A percentile compares a stretch with the other conserved stretches of the same genome.
Conservation (phyloP, 2,329 filamentous ascomycete species). For the Trichoderma sp. region DNA sequence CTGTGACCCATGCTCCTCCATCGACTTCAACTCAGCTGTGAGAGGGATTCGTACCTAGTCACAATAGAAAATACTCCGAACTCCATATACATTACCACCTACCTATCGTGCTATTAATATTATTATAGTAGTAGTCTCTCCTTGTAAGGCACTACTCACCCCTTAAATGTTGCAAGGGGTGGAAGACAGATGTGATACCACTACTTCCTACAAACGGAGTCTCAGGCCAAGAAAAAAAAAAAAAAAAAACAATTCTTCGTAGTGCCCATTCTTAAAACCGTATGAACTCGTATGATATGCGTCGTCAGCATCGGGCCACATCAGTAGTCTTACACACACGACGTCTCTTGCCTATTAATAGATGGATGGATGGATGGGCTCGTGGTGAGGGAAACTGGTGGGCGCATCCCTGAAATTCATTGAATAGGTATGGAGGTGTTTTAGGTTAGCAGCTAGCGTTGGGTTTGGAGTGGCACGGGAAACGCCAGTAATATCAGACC, state of each 20-base stretch:
- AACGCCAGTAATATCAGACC: not conserved
- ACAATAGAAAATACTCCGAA: not conserved
- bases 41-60: not conserved
- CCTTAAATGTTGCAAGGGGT: conserved; percentile 7
- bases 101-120: not conserved
- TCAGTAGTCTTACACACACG: not conserved
- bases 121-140: not conserved
- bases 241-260: too few species aligned
- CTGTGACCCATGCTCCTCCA: not conserved
- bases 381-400: not conserved
- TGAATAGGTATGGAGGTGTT: not conserved
- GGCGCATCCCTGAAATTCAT: conserved; percentile 3
- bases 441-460: not conserved
- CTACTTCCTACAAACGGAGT: not conserved
- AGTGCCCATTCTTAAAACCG: not conserved
- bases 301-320: not conserved
- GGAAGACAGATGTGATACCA: not conserved
- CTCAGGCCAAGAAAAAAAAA: not conserved
- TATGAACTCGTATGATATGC: not conserved
- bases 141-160: not conserved
- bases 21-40: not conserved
- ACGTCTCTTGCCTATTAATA: not conserved
- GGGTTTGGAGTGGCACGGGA: not conserved
- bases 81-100: not conserved
- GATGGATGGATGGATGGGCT: not conserved